Evolutionary conservation across 345 rosid species (phyloP), one percentile per base, ranked within the genome.

Genomic region (Populus deltoides): DNA sequence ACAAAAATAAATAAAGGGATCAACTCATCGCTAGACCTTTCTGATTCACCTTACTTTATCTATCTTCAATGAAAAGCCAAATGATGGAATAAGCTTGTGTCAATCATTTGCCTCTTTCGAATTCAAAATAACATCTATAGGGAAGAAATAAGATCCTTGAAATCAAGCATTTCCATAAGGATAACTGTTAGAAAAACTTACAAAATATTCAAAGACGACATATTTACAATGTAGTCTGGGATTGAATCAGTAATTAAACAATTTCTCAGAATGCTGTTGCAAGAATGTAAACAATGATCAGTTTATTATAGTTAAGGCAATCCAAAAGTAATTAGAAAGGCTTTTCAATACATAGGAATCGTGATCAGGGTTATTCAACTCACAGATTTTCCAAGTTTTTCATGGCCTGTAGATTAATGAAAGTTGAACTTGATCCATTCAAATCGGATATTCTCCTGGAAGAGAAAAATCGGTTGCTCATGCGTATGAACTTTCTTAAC

Each of bases 381-480:
- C 84, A 95, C 99, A 93, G 73, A 68, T 15, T 4, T 71, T 3
- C 0, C 71, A 86, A 38, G 0, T 6, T 77, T 6, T 27, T 76
- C 84, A 86, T 38, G 11, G 39, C 81, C 77, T 4, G 10, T 75
- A 95, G 74, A 81, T 85, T 49, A 8, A 97, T 97, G 71, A 95
- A 89, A 70, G 59, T 12, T 22, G 86, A 90, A 77, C 78, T 16
- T 18, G 89, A 70, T 77, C 93, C 93, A 22, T 49, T 75, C 82
- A 95, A 84, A 85, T 93, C 91, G 9, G 89, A 83, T 79, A 93
- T 89, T 81, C 91, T 89, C 93, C 93, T 93, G 73, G 66, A 38
- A 79, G 41, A 47, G 13, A 65, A 66, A 27, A 16, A 43, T 36
- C 49, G n/a, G 29, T 41, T 24, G 1, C 9, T 61, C 15, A 70